Evolutionary conservation across 805 yeast species (phyloP).

Genomic region (Wickerhamiella siamensis): DNA sequence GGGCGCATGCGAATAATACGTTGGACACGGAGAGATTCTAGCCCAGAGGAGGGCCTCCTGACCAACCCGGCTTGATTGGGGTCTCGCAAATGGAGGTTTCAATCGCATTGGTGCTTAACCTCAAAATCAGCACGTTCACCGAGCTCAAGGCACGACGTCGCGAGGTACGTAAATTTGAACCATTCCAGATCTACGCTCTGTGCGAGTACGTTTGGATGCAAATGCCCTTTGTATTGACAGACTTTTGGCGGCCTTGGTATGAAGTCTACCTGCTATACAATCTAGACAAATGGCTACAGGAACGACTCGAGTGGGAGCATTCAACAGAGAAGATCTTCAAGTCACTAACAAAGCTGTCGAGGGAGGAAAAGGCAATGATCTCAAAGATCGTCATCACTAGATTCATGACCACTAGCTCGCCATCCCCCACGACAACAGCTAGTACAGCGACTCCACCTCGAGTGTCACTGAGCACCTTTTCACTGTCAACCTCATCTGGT

Average conservation of each 20-base stretch:
- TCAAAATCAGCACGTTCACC: background rate
- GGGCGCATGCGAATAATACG: background rate
- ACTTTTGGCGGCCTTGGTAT: background rate
- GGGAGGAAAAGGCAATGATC: background rate
- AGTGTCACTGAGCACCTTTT: background rate
- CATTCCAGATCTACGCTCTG: background rate
- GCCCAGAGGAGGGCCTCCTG: too few relatives aligned
- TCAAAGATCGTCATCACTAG: background rate
- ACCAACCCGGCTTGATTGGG: background rate
- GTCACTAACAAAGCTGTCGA: background rate
- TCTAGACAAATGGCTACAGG: background rate
- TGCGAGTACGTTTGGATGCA: slow-evolving; percentile 2
- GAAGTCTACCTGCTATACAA: background rate
- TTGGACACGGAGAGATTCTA: too few relatives aligned
- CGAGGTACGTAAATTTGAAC: background rate
- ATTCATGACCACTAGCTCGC: background rate
- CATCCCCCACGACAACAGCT: background rate
- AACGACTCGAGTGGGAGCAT: background rate
- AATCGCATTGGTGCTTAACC: background rate
- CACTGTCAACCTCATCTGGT: background rate
- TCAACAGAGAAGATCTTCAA: background rate
- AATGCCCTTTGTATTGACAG: background rate
- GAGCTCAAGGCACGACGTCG: background rate
- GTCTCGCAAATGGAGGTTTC: background rate
- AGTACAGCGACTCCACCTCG: background rate